Evolutionary conservation across 257 asterid genomes (phyloP).

Genomic region (Handroanthus guayacan): DNA sequence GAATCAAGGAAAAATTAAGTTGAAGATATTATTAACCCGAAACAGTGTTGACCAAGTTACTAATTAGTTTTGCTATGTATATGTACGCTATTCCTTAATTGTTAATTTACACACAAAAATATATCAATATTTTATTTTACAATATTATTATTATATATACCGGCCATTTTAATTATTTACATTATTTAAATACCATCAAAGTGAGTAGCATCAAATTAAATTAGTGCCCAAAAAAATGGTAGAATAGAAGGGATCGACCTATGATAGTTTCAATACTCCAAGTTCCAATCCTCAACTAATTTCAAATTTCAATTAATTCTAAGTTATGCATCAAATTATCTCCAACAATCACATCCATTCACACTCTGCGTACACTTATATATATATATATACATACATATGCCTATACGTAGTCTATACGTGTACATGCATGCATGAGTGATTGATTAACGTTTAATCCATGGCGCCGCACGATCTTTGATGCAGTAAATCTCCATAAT

Average conservation of each 20-base stretch:
- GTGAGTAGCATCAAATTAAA: not conserved
- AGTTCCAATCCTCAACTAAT: slow-evolving; percentile 23
- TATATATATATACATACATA: not conserved
- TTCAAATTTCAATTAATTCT: not conserved
- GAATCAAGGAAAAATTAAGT: no score
- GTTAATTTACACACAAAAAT: no score
- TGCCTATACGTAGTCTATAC: not conserved
- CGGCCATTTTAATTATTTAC: not conserved
- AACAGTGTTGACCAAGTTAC: no score
- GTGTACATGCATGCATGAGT: slow-evolving; percentile 35
- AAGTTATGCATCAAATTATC: not conserved
- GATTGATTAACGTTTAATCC: slow-evolving; percentile 39
- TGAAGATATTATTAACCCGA: no score
- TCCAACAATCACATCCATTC: not conserved
- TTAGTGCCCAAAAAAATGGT: not conserved
- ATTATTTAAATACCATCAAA: not conserved
- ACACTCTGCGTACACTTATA: not conserved
- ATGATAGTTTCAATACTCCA: not conserved
- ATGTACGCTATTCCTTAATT: no score
- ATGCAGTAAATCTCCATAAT: slow-evolving; percentile 57
- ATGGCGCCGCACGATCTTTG: slow-evolving; percentile 68
- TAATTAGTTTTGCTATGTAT: no score
- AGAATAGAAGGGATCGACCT: not conserved
- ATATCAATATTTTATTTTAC: no score
- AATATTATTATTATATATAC: no score